Conservation (phyloP, 257 asterid species). For the Striga asiatica region DNA sequence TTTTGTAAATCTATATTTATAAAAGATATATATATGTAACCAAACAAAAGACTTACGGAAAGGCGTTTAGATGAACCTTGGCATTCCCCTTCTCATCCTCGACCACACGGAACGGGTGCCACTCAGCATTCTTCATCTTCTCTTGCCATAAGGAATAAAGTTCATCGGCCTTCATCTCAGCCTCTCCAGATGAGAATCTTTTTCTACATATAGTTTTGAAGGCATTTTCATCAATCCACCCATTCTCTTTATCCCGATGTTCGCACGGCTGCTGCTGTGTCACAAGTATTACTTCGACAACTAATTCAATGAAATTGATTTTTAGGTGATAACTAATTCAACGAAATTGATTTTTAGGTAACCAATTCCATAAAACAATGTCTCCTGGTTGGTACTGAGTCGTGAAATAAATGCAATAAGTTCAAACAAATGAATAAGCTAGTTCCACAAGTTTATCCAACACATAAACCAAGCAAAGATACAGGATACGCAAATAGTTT, state of each 20-base stretch:
- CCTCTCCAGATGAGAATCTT: slow-evolving; percentile 38
- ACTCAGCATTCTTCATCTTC: slow-evolving; percentile 28
- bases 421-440: no score
- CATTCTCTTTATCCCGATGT: slow-evolving; percentile 62
- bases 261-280: slow-evolving; percentile 24
- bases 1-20: no score
- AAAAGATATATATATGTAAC: no score
- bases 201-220: slow-evolving; percentile 35
- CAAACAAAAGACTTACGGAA: no score
- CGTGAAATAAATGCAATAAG: no score
- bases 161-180: slow-evolving; percentile 38
- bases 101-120: slow-evolving; percentile 55
- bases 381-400: no score
- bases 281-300: background rate
- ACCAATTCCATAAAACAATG: no score
- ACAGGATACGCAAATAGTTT: no score
- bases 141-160: slow-evolving; percentile 68
- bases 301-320: background rate
- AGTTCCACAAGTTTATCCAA: no score
- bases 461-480: no score
- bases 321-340: background rate
- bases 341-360: no score
- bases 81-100: slow-evolving; percentile 17
- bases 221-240: slow-evolving; percentile 54
- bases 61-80: slow-evolving; percentile 24